phyloP scores from a whole-genome alignment of 2,329 filamentous ascomycete species.

The Ophiostoma sp. region DNA sequence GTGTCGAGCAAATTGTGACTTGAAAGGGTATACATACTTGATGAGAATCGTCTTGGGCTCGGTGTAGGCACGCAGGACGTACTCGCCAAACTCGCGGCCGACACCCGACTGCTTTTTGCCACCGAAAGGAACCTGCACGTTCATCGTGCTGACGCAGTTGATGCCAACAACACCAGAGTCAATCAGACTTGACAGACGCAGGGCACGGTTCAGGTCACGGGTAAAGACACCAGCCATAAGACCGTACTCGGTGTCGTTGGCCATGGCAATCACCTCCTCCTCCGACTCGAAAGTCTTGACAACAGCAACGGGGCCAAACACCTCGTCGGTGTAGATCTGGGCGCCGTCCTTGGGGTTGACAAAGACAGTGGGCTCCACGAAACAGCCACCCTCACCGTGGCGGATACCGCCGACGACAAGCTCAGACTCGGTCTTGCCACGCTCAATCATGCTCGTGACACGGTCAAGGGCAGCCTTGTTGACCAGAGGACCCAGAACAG shows the following conservation, averaged over 20 bases:
- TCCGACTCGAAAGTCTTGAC: constrained; percentile 53
- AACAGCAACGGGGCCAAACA: constrained; percentile 55
- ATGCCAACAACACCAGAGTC: constrained; percentile 57
- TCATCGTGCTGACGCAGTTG: constrained; percentile 42
- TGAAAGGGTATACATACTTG: neutral
- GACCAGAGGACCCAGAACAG: constrained; percentile 45
- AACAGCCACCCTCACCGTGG: constrained; percentile 19
- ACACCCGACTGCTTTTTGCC: constrained; percentile 42
- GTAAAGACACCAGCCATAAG: constrained; percentile 54
- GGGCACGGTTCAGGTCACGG: constrained; percentile 43
- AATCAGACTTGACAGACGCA: constrained; percentile 44
- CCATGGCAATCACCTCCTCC: constrained; percentile 48
- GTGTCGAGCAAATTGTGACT: too few relatives aligned
- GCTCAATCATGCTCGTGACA: constrained; percentile 49
- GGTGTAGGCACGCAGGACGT: constrained; percentile 4
- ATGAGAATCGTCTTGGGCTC: constrained; percentile 1
- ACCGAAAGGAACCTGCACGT: constrained; percentile 38
- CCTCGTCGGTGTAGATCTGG: constrained; percentile 49
- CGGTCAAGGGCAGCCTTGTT: constrained; percentile 61
- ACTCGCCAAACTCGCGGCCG: constrained; percentile 38
- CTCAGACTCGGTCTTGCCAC: constrained; percentile 34
- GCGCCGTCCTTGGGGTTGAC: constrained; percentile 39
- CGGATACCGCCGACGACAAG: constrained; percentile 51
- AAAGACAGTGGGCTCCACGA: constrained; percentile 44
- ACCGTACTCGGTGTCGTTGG: constrained; percentile 55